Percentiles rank a stretch among this genome's conserved stretches.
These are phyloP conservation scores for Priceomyces fermenticarens DNA, from an alignment of 805 yeast species.

Conservation along the genomic window DNA sequence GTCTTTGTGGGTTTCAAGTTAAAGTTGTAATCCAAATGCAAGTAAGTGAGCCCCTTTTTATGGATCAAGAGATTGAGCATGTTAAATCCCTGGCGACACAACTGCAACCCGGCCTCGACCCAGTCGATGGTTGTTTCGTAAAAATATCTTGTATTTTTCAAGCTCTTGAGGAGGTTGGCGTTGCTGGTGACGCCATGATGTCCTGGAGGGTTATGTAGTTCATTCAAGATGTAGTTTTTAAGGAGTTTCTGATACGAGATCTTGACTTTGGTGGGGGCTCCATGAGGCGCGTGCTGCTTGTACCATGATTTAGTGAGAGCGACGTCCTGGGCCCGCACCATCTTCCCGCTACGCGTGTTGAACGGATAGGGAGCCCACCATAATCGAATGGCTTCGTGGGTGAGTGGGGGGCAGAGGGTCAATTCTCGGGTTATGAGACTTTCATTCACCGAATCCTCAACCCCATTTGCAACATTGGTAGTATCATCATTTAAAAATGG, in stretches of 20 bases:
- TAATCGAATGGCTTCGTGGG: conserved; percentile 56
- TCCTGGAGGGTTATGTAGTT: conserved; percentile 49
- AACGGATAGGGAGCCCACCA: conserved; percentile 86
- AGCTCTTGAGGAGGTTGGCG: conserved; percentile 56
- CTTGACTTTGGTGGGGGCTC: conserved; percentile 71
- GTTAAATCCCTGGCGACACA: conserved; percentile 89
- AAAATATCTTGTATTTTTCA: conserved; percentile 80
- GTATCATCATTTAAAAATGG: conserved; percentile 46
- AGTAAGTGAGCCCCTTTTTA: conserved; percentile 82
- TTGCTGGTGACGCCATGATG: conserved; percentile 30
- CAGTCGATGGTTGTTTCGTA: conserved; percentile 92
- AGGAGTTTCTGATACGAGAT: conserved; percentile 88
- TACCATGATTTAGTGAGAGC: conserved; percentile 83
- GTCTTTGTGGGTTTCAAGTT: conserved; percentile 96
- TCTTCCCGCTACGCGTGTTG: conserved; percentile 67
- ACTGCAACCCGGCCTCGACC: conserved; percentile 97
- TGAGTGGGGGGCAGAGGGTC: conserved; percentile 39
- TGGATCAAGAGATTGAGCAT: conserved; percentile 90
- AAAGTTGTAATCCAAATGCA: conserved; percentile 93
- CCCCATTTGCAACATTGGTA: conserved; percentile 19
- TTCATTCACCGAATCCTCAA: conserved; percentile 27
- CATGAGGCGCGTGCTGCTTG: conserved; percentile 59
- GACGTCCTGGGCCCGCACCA: conserved; percentile 85
- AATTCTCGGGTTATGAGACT: neutral
- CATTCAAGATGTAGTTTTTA: conserved; percentile 70